A percentile compares a stretch with the other conserved stretches of the same genome.
Evolutionary conservation across 1,139 yeast species (phyloP).

Genomic region (Nakaseomyces nivariensis): DNA sequence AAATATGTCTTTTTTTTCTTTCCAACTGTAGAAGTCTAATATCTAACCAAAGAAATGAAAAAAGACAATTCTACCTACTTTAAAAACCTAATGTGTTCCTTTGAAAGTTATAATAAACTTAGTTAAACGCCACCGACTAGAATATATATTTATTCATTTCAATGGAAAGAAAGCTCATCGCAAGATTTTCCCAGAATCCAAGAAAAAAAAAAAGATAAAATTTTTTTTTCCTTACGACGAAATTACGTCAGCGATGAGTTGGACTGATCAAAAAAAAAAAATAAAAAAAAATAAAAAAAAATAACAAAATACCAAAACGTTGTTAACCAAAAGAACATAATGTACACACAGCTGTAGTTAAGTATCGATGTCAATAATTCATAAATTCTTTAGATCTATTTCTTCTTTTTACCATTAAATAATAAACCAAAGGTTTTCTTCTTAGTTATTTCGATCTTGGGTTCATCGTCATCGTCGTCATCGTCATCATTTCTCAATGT

Average conservation of each 20-base stretch:
- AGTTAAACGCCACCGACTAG: too few relatives aligned
- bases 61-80: not conserved
- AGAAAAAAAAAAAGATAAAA: not conserved
- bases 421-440: slow-evolving; percentile 17
- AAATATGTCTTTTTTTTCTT: too few relatives aligned
- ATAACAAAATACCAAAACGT: not conserved
- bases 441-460: slow-evolving; percentile 11
- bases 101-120: too few relatives aligned
- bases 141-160: too few relatives aligned
- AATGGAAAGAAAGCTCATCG: not conserved
- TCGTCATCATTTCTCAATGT: slow-evolving; percentile 3
- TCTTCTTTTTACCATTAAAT: slow-evolving; percentile 11
- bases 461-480: slow-evolving; percentile 13
- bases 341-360: too few relatives aligned
- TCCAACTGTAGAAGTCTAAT: too few relatives aligned
- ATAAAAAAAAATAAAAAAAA: not conserved
- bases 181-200: slow-evolving; percentile 1
- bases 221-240: not conserved
- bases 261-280: not conserved
- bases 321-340: too few relatives aligned
- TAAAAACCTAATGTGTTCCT: too few relatives aligned
- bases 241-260: slow-evolving; percentile 4
- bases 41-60: not conserved
- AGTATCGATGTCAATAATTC: too few relatives aligned
- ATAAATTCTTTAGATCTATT: slow-evolving; percentile 4